Base-by-base conservation (phyloP, 768 basidiomycete species). In the Calocera viscosa region DNA sequence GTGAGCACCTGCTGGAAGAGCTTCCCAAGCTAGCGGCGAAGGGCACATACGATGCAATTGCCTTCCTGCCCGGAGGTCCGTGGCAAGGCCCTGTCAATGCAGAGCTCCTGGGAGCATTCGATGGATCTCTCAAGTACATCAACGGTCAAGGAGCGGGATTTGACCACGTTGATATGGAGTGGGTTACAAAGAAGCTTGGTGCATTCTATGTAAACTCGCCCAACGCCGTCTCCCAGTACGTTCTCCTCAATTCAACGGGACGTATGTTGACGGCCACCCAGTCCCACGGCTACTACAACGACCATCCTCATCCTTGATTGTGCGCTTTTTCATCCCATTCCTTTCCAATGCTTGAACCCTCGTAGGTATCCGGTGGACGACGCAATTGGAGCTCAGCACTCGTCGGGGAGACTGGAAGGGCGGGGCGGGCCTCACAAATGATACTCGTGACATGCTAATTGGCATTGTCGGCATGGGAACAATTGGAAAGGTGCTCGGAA, bases 401-500 rank as follows among this genome's bases (percentile, higher is more conserved):
- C 38, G 72, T 39, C 28, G 69, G 68, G 70, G 67, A 7, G 66
- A 72, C 22, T 72, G 71, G 66, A 66, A 65, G 34, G 67, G 39
- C 14, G 53, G 67, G 8, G 68, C 67, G 2, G 43, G 35, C 43
- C 64, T 69, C 40, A 71, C 68, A 60, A 35, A 65, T 65, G 71
- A 72, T 64, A 63, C 66, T 14, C 40, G 71, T 5, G 71, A 64
- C 32, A 30, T 60, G 32, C 63, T 71, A 60, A 68, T 78, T 65
- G 77, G 76, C 22, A 75, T 78, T 63, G 67, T 78, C 28, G 77
- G 77, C 12, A 71, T 78, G 69, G 77, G 77, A 24, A 73, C 71
- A 41, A 78, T 78, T 49, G 77, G 77, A 19, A 70, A 67, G 71
- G 72, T 72, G 33, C 26, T 66, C 65, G 28, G 8, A 47, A 60